Evolutionary conservation across 179 eudicot species (phyloP).

Genomic region (Corrigiola litoralis): DNA sequence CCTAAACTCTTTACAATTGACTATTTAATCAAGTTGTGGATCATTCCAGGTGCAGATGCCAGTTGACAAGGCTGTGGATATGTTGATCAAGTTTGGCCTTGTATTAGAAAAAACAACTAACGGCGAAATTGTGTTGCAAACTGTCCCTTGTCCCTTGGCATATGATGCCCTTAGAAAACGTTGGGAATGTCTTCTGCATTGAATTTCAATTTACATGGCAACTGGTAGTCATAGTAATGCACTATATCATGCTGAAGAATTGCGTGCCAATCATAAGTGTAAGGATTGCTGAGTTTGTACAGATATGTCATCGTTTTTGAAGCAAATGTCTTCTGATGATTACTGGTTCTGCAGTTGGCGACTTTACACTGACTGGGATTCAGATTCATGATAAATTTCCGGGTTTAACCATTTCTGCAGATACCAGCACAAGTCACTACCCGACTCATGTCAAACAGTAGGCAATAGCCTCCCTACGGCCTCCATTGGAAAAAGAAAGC

Average conservation of each 20-base stretch:
- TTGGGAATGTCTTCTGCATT: slow-evolving; percentile 55
- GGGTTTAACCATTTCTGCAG: too few relatives aligned
- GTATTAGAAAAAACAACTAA: slow-evolving; percentile 34
- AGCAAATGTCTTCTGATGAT: too few relatives aligned
- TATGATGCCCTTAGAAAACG: slow-evolving; percentile 51
- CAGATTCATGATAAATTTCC: too few relatives aligned
- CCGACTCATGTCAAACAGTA: too few relatives aligned
- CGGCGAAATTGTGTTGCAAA: slow-evolving; percentile 34
- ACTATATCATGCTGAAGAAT: not conserved
- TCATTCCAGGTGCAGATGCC: slow-evolving; percentile 81
- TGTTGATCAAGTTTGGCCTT: slow-evolving; percentile 63
- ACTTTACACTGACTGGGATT: too few relatives aligned
- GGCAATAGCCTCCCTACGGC: too few relatives aligned
- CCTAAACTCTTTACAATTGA: not conserved
- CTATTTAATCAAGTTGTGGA: not conserved
- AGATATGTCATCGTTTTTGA: too few relatives aligned
- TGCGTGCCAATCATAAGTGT: too few relatives aligned
- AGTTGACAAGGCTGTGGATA: slow-evolving; percentile 58
- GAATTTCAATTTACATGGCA: not conserved
- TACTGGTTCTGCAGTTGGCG: too few relatives aligned
- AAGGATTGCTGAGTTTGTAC: too few relatives aligned
- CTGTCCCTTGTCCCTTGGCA: slow-evolving; percentile 48
- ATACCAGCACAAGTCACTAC: too few relatives aligned
- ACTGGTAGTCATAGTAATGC: not conserved
- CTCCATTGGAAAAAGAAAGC: too few relatives aligned